Evolutionary conservation across 2,329 filamentous ascomycete species (phyloP), one percentile per base, ranked within the genome.

Genomic region (Leptodontidium sp.): DNA sequence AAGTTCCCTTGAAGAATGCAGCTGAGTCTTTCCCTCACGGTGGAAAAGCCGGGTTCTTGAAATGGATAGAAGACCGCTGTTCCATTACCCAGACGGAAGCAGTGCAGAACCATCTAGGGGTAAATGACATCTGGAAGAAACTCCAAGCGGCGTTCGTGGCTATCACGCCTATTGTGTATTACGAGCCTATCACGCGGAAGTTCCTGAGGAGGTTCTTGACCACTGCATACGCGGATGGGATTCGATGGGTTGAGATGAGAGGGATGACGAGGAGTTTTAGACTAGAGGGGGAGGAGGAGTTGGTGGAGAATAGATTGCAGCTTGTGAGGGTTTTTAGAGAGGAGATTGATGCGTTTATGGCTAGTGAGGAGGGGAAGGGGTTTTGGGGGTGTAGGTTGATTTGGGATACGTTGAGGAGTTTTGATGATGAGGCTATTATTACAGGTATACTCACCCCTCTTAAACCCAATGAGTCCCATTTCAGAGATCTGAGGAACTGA

Each of bases 301-400:
- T 88, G 12, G 86, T 88, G 9, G 92, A 95, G 70, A 77, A 83
- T 8, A 88, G 91, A 78, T 90, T 88, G 78, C 81, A 84, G 55
- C 88, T 94, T 82, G 89, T 94, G 70, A 82, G 84, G 15, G 87
- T 90, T 9, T 84, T 97, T 62, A 86, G 90, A 40, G 92, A 97
- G 67, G 93, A 96, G 75, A 83, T 97, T 24, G 83, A 88, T 29
- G 11, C 15, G 6, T 58, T 65, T 11, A 45, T 49, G 52, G 81
- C 83, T 0, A 90, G 88, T 0, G 84, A 88, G 17, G 86, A 90
- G 72, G 92, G 92, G 3, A 84, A 88, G 68, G 83, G 84, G 0
- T 97, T 97, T 81, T 96, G 93, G 90, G 94, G 93, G 8, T 84
- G 91, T 14, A 86, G 92, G 6, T 86, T 93, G 71, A 96, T 97